Percentiles rank a stretch among this genome's conserved stretches.
phyloP scores from a whole-genome alignment of 176 grass and related monocot genomes.

The Avena eriantha region DNA sequence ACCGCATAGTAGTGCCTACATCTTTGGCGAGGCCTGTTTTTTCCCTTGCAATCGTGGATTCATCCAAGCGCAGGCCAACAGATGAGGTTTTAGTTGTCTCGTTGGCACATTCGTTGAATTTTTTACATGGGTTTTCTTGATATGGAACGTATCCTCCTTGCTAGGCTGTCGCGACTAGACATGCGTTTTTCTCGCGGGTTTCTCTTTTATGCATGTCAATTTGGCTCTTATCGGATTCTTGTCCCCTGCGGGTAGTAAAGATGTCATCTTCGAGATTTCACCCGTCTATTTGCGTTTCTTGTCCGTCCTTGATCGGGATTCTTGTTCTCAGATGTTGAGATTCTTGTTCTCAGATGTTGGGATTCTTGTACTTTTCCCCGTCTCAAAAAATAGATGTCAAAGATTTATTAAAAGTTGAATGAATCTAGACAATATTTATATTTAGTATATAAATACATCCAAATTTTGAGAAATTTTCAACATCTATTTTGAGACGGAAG shows the following conservation, averaged over 20 bases:
- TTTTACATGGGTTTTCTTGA: not conserved
- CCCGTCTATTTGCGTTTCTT: not conserved
- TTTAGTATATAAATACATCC: too few relatives aligned
- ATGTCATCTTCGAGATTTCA: not conserved
- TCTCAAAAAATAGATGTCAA: too few relatives aligned
- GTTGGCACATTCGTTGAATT: not conserved
- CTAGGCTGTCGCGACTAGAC: not conserved
- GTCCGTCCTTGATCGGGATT: not conserved
- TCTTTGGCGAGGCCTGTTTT: not conserved
- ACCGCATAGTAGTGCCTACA: not conserved
- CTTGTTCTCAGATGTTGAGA: not conserved
- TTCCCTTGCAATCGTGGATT: not conserved
- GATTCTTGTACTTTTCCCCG: not conserved
- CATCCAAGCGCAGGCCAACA: not conserved
- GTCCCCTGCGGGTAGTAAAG: not conserved
- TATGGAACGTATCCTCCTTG: constrained; percentile 1
- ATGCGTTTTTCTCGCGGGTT: not conserved
- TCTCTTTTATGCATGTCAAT: not conserved
- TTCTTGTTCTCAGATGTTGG: not conserved
- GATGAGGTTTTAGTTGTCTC: not conserved
- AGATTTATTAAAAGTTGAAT: too few relatives aligned
- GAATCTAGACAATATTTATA: too few relatives aligned
- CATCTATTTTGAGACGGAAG: too few relatives aligned
- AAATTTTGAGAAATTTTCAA: too few relatives aligned
- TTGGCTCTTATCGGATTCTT: not conserved